Base-by-base conservation (phyloP, 2,329 filamentous ascomycete genomes). In the Mariannaea elegans region DNA sequence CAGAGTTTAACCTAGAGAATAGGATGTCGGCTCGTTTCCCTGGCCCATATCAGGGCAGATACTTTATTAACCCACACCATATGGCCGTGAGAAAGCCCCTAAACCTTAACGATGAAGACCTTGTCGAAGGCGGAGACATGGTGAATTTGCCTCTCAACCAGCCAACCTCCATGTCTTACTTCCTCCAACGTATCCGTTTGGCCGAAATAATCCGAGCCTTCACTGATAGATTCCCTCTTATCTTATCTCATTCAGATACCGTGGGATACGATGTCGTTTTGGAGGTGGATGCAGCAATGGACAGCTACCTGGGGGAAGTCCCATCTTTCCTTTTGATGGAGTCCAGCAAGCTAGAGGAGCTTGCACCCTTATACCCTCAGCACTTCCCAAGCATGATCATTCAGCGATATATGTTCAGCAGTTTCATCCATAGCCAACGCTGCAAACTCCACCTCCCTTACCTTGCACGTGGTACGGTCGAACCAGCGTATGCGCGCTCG, bases 1-100 rank as follows among this genome's bases (percentile, higher is more conserved):
- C 16, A n/a, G n/a, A n/a, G 2, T 21, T 34, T n/a, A n/a, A n/a
- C n/a, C n/a, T n/a, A n/a, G n/a, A n/a, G 18, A 8, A 18, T 19
- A 77, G 73, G 75, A 70, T 78, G 56, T 56, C 77, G 1, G 70
- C 71, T n/a, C 66, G 73, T 7, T 73, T 76, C 67, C 72, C 66
- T 3, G 72, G 68, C 19, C 70, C 71, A 1, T 65, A 72, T 2
- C 72, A 74, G 31, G 64, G 70, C 1, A 71, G 70, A 3, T 77
- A 76, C 32, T 69, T 66, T 1, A 63, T 78, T 4, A 70, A 77
- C 19, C 73, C 75, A 10, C 68, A 62, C 7, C 75, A 78, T 16
- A 77, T 78, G 69, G 66, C 66, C 13, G 76, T 78, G 2, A 68
- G 72, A 2, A 72, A 72, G 38, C 76, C 76, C 1, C 68, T 70